Evolutionary conservation across 2,329 filamentous ascomycete species (phyloP).

Genomic region (Trichoderma semiorbis): DNA sequence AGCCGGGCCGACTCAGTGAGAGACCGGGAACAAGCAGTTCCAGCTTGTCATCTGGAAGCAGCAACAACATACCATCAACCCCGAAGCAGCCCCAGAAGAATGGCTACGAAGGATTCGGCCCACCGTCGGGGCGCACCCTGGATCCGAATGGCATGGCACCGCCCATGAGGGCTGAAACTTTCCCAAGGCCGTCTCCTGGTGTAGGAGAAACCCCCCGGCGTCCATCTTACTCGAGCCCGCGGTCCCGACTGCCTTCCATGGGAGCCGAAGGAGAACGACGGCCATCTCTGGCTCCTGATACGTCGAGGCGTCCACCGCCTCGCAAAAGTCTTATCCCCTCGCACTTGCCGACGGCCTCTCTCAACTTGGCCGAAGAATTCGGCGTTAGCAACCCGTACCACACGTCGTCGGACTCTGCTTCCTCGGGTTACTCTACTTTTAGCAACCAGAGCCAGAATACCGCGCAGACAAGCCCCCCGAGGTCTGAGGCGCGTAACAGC

Average conservation of each 20-base stretch:
- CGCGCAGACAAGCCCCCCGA: slow-evolving; percentile 49
- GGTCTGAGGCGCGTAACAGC: slow-evolving; percentile 34
- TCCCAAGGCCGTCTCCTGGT: slow-evolving; percentile 41
- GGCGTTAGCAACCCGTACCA: slow-evolving; percentile 63
- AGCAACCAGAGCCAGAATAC: slow-evolving; percentile 58
- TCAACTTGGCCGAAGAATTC: slow-evolving; percentile 59
- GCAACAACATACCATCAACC: slow-evolving; percentile 27
- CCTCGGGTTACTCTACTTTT: slow-evolving; percentile 60
- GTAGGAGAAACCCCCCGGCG: slow-evolving; percentile 38
- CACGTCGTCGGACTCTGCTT: slow-evolving; percentile 59
- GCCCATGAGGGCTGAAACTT: slow-evolving; percentile 50
- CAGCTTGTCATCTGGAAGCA: slow-evolving; percentile 23
- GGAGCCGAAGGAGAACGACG: slow-evolving; percentile 25
- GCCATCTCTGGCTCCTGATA: slow-evolving; percentile 46
- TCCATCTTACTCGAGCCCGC: slow-evolving; percentile 47
- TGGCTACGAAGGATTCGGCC: slow-evolving; percentile 57
- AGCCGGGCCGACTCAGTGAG: slow-evolving; percentile 10
- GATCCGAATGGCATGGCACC: slow-evolving; percentile 37
- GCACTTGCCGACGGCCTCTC: slow-evolving; percentile 36
- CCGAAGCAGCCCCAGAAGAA: slow-evolving; percentile 46
- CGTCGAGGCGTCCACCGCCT: slow-evolving; percentile 51
- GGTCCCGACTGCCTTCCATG: slow-evolving; percentile 29
- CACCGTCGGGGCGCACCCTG: slow-evolving; percentile 39
- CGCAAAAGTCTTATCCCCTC: slow-evolving; percentile 46
- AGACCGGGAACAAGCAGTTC: slow-evolving; percentile 21